phyloP scores from a whole-genome alignment of 345 rosid species.

The Cardiospermum halicacabum region DNA sequence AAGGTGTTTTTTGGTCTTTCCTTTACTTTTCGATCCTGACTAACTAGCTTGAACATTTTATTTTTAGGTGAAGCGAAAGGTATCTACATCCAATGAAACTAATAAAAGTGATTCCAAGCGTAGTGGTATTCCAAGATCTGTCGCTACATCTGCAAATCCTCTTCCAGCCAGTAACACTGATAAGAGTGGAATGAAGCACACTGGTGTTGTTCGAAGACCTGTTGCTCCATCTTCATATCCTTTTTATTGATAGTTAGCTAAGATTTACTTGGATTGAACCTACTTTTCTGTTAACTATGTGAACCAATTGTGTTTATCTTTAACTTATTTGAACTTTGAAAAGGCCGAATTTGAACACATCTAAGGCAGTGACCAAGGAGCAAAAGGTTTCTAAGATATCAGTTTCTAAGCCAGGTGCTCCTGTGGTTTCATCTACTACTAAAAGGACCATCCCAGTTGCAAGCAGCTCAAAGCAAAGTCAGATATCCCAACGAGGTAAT shows the following conservation, averaged over 20 bases:
- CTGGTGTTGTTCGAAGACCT: constrained; percentile 54
- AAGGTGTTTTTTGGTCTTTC: not conserved
- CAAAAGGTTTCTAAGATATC: constrained; percentile 37
- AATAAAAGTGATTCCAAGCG: constrained; percentile 67
- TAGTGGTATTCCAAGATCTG: constrained; percentile 54
- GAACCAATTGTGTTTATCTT: constrained; percentile 55
- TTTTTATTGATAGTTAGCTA: constrained; percentile 23
- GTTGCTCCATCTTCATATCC: constrained; percentile 80
- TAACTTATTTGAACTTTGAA: constrained; percentile 59
- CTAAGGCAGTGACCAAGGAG: constrained; percentile 39
- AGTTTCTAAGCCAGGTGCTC: constrained; percentile 34
- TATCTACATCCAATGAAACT: constrained; percentile 39
- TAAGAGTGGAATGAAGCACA: too few species aligned
- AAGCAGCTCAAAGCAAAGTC: constrained; percentile 36
- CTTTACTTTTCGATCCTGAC: not conserved
- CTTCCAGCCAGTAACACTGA: too few species aligned
- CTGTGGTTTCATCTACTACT: constrained; percentile 25
- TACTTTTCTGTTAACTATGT: constrained; percentile 1
- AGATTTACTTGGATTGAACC: not conserved
- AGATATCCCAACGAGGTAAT: constrained; percentile 46
- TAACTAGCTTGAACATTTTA: constrained; percentile 16
- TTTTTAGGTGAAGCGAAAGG: constrained; percentile 55
- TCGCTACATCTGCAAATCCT: constrained; percentile 82
- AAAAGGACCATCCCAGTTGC: constrained; percentile 25
- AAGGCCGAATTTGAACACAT: constrained; percentile 40